Conservation (phyloP, 2,329 filamentous ascomycete species). For the Drechmeria coniospora region DNA sequence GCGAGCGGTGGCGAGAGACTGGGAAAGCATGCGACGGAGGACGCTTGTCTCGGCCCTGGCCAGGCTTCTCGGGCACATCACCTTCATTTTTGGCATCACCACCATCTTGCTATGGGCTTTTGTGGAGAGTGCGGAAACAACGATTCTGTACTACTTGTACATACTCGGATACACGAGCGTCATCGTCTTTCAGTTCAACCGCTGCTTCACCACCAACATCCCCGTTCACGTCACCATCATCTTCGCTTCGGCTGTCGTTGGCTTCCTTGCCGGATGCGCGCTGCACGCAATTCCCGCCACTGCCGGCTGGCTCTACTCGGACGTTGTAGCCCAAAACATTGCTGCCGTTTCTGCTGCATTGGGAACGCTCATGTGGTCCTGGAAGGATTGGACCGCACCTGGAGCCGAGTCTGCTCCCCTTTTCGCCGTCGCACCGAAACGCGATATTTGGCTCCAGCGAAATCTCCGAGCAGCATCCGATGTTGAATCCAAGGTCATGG, state of each 20-base stretch:
- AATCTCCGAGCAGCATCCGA: conserved; percentile 3
- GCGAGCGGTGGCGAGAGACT: conserved; percentile 7
- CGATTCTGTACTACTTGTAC: conserved; percentile 19
- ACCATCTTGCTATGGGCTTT: conserved; percentile 19
- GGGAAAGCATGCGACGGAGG: conserved; percentile 6
- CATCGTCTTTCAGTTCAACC: conserved; percentile 23
- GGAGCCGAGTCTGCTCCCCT: not conserved
- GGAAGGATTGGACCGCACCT: conserved; percentile 10
- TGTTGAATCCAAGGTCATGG: not conserved
- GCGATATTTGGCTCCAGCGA: conserved; percentile 4
- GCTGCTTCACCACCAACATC: conserved; percentile 22
- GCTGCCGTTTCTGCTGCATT: conserved; percentile 16
- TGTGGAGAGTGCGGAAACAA: conserved; percentile 14
- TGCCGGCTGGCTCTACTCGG: conserved; percentile 13
- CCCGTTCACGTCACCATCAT: conserved; percentile 17
- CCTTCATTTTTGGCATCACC: conserved; percentile 16
- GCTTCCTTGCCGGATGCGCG: conserved; percentile 16
- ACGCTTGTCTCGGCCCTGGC: conserved; percentile 10
- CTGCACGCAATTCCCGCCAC: conserved; percentile 15
- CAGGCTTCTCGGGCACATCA: conserved; percentile 14
- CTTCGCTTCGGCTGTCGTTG: conserved; percentile 14
- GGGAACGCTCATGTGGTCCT: conserved; percentile 15
- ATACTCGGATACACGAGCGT: conserved; percentile 19
- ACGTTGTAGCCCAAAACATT: conserved; percentile 16
- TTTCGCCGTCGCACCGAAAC: not conserved